Conservation (phyloP, 805 yeast species). For the Yarrowia keelungensis region DNA sequence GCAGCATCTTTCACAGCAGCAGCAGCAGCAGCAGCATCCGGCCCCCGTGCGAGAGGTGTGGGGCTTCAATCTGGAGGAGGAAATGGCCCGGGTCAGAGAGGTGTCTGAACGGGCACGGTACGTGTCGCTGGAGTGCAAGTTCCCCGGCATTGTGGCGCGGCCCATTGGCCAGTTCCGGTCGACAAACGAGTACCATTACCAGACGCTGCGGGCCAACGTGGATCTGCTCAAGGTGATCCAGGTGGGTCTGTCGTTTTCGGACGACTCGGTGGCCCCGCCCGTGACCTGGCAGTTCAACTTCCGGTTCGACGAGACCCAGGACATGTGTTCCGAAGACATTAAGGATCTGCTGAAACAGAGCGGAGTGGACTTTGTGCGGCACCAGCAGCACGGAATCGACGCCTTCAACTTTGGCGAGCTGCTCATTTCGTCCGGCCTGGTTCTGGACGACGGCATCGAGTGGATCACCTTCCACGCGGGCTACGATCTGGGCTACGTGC, state of each 20-base stretch:
- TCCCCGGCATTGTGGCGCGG: constrained; percentile 94
- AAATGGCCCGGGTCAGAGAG: constrained; percentile 52
- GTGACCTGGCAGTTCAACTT: constrained; percentile 98
- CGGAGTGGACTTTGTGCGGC: constrained; percentile 80
- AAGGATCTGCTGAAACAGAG: constrained; percentile 78
- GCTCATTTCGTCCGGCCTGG: constrained; percentile 83
- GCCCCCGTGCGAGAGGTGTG: constrained; percentile 48
- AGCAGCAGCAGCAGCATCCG: constrained; percentile 33
- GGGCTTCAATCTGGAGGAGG: constrained; percentile 53
- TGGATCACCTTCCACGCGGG: constrained; percentile 96
- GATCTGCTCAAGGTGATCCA: constrained; percentile 88
- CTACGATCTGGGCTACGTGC: constrained; percentile 89
- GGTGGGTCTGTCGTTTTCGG: constrained; percentile 78
- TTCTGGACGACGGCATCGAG: constrained; percentile 70
- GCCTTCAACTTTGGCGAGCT: constrained; percentile 82
- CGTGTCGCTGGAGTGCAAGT: constrained; percentile 77
- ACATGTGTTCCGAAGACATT: constrained; percentile 89
- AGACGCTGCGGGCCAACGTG: constrained; percentile 88
- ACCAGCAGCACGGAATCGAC: constrained; percentile 78
- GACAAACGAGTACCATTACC: constrained; percentile 92
- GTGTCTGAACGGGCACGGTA: constrained; percentile 51
- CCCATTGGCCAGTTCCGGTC: constrained; percentile 94
- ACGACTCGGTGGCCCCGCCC: constrained; percentile 59
- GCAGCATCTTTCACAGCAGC: constrained; percentile 35
- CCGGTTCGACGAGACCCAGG: constrained; percentile 71